Conservation (phyloP, 495 filamentous ascomycete genomes). For the Xylaria flabelliformis region DNA sequence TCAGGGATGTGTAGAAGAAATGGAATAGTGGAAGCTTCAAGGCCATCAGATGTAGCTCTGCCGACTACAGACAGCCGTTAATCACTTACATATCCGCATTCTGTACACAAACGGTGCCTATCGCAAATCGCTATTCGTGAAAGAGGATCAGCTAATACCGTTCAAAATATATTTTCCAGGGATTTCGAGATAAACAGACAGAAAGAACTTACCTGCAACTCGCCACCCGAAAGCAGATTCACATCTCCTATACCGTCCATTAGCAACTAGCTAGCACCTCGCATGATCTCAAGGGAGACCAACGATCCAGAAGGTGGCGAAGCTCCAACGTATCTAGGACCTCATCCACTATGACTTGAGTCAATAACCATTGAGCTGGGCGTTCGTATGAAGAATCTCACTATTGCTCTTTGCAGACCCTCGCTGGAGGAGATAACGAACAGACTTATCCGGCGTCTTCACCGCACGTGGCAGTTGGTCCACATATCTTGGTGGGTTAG, state of each 20-base stretch:
- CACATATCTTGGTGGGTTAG: slow-evolving; percentile 65
- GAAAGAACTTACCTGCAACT: slow-evolving; percentile 57
- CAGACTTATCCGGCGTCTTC: slow-evolving; percentile 74
- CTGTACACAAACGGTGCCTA: slow-evolving; percentile 93
- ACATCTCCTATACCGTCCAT: slow-evolving; percentile 63
- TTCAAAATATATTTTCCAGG: not conserved
- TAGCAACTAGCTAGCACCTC: not conserved
- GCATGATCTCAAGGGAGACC: not conserved
- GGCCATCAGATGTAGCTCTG: not conserved
- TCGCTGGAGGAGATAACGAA: slow-evolving; percentile 75
- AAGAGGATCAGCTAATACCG: not conserved
- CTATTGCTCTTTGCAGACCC: slow-evolving; percentile 76
- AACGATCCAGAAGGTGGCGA: slow-evolving; percentile 79
- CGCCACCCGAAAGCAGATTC: slow-evolving; percentile 88
- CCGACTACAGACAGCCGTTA: no score
- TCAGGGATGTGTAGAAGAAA: not conserved
- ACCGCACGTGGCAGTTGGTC: slow-evolving; percentile 96
- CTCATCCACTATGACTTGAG: slow-evolving; percentile 59
- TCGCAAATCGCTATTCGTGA: slow-evolving; percentile 82
- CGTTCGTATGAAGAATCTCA: slow-evolving; percentile 5
- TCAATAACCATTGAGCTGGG: not conserved
- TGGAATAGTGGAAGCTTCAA: not conserved
- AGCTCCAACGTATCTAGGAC: slow-evolving; percentile 88
- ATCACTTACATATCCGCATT: slow-evolving; percentile 81
- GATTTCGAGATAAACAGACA: not conserved